These are phyloP conservation scores for Neonectria punicea DNA, from an alignment of 2,329 filamentous ascomycete genomes.

Conservation along the genomic window DNA sequence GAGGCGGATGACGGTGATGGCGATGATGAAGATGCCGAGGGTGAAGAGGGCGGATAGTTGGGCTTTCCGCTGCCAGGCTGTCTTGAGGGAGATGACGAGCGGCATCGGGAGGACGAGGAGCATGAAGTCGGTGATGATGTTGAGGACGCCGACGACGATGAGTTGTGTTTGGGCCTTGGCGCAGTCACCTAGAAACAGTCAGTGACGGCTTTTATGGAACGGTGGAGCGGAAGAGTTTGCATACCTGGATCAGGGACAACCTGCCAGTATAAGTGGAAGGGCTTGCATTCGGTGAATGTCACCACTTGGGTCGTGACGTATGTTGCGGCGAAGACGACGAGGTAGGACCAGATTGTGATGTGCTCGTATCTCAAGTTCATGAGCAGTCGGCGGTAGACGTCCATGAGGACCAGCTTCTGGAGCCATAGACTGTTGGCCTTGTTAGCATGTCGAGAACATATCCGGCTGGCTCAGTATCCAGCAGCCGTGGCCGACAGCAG, in stretches of 20 bases:
- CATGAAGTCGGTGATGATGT: slow-evolving; percentile 45
- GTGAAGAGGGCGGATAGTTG: slow-evolving; percentile 49
- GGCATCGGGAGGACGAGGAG: slow-evolving; percentile 41
- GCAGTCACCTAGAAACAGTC: slow-evolving; percentile 16
- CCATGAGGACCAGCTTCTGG: slow-evolving; percentile 33
- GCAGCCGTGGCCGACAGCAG: not conserved
- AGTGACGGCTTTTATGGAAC: not conserved
- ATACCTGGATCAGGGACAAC: slow-evolving; percentile 28
- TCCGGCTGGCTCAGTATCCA: not conserved
- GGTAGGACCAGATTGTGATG: slow-evolving; percentile 25
- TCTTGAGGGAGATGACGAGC: slow-evolving; percentile 43
- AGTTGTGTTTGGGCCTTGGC: slow-evolving; percentile 34
- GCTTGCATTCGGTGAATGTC: slow-evolving; percentile 33
- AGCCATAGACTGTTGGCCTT: slow-evolving; percentile 29
- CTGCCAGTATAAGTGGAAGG: slow-evolving; percentile 31
- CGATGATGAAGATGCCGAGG: slow-evolving; percentile 52
- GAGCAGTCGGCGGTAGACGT: slow-evolving; percentile 31
- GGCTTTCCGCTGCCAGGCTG: slow-evolving; percentile 44
- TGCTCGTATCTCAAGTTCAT: slow-evolving; percentile 26
- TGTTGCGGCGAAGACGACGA: slow-evolving; percentile 28
- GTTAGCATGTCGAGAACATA: not conserved
- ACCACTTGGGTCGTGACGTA: slow-evolving; percentile 30
- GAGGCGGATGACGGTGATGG: slow-evolving; percentile 52
- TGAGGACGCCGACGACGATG: slow-evolving; percentile 35
- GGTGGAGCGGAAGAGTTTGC: not conserved